Percentiles rank a stretch among this genome's conserved stretches.
Evolutionary conservation across 2,329 filamentous ascomycete species (phyloP).

Genomic region (Scytalidium sp.): DNA sequence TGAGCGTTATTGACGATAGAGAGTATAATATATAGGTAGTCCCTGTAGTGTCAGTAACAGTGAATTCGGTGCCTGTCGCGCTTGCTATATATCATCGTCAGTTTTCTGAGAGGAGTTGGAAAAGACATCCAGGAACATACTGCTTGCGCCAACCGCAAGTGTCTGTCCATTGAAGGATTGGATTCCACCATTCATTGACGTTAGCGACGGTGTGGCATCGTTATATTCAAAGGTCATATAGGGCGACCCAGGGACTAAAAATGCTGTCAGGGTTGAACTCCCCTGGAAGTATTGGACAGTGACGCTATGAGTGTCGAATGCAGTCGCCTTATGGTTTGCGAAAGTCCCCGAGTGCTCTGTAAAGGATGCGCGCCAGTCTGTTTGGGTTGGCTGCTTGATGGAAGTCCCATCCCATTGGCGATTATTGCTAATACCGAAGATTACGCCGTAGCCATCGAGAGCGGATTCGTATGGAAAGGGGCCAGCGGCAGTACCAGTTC

Average conservation of each 20-base stretch:
- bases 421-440: conserved; percentile 18
- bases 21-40: conserved; percentile 19
- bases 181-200: conserved; percentile 9
- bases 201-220: conserved; percentile 1
- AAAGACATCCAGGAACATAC: conserved; percentile 7
- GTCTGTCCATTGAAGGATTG: conserved; percentile 18
- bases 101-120: background rate
- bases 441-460: conserved; percentile 17
- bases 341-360: conserved; percentile 18
- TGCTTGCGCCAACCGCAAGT: conserved; percentile 12
- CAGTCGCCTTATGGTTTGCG: conserved; percentile 21
- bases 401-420: conserved; percentile 21
- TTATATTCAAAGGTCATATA: conserved; percentile 21
- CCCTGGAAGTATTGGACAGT: conserved; percentile 22
- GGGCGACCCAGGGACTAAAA: conserved; percentile 20
- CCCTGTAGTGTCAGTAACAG: conserved; percentile 18
- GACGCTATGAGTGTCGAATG: conserved; percentile 19
- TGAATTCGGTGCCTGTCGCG: conserved; percentile 18
- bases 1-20: conserved; percentile 18
- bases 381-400: conserved; percentile 20
- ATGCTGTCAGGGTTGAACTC: conserved; percentile 14
- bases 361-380: conserved; percentile 20
- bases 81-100: conserved; percentile 8
- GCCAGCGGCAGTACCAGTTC: conserved; percentile 17
- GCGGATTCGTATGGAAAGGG: conserved; percentile 20